A percentile compares a stretch with the other conserved stretches of the same genome.
These are phyloP conservation scores for Podaxis mareebaensis DNA, from an alignment of 768 basidiomycete species.

Conservation along the genomic window DNA sequence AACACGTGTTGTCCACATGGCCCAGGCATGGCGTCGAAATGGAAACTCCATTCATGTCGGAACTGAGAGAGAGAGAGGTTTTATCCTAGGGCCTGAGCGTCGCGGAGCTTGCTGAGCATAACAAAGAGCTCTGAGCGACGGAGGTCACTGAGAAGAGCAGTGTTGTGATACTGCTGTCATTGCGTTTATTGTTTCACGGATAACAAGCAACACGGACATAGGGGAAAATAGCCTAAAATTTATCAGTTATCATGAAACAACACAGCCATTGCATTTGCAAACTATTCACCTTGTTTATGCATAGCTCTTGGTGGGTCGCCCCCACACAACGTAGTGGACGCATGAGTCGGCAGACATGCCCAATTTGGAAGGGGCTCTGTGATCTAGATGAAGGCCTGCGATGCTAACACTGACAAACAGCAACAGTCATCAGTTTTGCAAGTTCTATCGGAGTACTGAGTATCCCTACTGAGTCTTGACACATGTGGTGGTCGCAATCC, in stretches of 20 bases:
- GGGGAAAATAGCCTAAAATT: no score
- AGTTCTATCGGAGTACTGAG: neutral
- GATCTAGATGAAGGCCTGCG: neutral
- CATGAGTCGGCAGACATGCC: no score
- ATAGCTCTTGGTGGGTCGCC: no score
- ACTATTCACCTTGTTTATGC: no score
- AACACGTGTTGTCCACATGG: constrained; percentile 33
- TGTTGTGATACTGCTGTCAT: no score
- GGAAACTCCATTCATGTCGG: constrained; percentile 6
- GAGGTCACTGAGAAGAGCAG: neutral
- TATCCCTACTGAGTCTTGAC: neutral
- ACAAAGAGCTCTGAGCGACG: neutral
- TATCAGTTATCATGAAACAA: no score
- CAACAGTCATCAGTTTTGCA: neutral
- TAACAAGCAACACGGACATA: no score
- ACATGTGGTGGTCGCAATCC: neutral
- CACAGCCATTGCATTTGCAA: no score
- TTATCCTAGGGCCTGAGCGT: neutral
- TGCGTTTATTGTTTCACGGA: no score
- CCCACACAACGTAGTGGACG: no score
- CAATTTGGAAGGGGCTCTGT: no score
- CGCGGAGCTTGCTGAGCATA: neutral
- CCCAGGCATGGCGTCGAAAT: constrained; percentile 3
- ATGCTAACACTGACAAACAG: neutral
- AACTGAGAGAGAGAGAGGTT: neutral